phyloP scores from a whole-genome alignment of 768 basidiomycete genomes.

The Chalciporus piperatus region DNA sequence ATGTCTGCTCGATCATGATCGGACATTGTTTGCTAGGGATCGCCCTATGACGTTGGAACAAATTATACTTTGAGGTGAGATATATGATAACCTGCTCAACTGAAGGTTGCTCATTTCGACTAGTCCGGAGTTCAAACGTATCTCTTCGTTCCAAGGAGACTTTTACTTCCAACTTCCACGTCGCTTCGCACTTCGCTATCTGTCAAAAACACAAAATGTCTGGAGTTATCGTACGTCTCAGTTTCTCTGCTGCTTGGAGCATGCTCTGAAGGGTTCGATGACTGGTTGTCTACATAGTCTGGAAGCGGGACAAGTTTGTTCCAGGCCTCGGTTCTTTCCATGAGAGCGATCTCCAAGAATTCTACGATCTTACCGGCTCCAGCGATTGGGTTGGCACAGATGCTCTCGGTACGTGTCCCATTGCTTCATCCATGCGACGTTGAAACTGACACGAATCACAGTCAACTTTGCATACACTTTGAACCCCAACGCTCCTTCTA shows the following conservation, averaged over 20 bases:
- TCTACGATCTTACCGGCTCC: slow-evolving; percentile 9
- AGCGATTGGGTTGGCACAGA: slow-evolving; percentile 14
- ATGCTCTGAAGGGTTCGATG: background rate
- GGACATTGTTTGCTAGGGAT: slow-evolving; percentile 13
- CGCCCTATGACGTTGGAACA: slow-evolving; percentile 27
- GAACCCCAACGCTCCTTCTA: background rate
- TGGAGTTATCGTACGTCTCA: slow-evolving; percentile 12
- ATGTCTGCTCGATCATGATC: background rate
- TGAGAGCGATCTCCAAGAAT: slow-evolving; percentile 15
- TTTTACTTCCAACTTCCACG: slow-evolving; percentile 27
- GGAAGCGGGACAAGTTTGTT: slow-evolving; percentile 15
- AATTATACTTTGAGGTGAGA: slow-evolving; percentile 13
- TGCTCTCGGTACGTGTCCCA: slow-evolving; percentile 5
- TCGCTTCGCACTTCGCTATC: slow-evolving; percentile 4
- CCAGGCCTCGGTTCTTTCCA: slow-evolving; percentile 19
- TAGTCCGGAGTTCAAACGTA: slow-evolving; percentile 40
- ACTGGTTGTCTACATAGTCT: slow-evolving; percentile 2
- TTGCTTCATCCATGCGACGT: background rate
- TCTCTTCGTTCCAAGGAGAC: slow-evolving; percentile 39
- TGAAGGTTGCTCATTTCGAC: background rate
- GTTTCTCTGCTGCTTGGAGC: background rate
- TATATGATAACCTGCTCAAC: background rate
- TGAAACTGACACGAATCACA: background rate
- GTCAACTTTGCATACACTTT: slow-evolving; percentile 19
- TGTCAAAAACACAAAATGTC: slow-evolving; percentile 13